Evolutionary conservation across 805 yeast species (phyloP).

Genomic region (Saccharomycopsis fodiens): DNA sequence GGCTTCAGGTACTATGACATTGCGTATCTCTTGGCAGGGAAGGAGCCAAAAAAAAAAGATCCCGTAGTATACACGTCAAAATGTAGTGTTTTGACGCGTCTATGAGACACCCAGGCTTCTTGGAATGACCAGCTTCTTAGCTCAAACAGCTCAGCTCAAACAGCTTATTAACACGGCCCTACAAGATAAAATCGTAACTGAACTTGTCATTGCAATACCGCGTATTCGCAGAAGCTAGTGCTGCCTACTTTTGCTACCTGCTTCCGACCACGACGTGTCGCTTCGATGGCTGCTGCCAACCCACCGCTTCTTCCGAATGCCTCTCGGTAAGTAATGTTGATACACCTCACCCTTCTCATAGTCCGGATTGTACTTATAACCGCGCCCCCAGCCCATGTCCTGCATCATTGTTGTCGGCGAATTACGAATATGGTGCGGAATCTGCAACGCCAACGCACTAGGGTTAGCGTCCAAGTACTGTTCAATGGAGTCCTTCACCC

Average conservation of each 20-base stretch:
- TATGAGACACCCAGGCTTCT: too few species aligned
- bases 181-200: too few species aligned
- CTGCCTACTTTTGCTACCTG: background rate
- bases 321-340: conserved; percentile 73
- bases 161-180: too few species aligned
- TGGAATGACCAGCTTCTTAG: too few species aligned
- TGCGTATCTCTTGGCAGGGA: too few species aligned
- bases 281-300: conserved; percentile 34
- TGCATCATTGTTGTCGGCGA: conserved; percentile 93
- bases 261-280: background rate
- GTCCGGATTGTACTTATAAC: conserved; percentile 85
- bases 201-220: background rate
- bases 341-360: conserved; percentile 61
- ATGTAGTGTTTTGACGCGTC: too few species aligned
- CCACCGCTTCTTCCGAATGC: conserved; percentile 40
- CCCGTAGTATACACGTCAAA: too few species aligned
- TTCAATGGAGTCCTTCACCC: conserved; percentile 33
- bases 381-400: conserved; percentile 76
- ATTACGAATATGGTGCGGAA: conserved; percentile 78
- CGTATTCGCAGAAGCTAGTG: background rate
- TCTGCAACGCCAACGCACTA: conserved; percentile 21
- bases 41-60: too few species aligned
- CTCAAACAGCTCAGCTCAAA: too few species aligned
- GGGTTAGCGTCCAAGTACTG: conserved; percentile 22
- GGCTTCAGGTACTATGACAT: too few species aligned